These are phyloP conservation scores for Bauhinia variegata DNA, from an alignment of 306 rosid genomes.

Conservation along the genomic window DNA sequence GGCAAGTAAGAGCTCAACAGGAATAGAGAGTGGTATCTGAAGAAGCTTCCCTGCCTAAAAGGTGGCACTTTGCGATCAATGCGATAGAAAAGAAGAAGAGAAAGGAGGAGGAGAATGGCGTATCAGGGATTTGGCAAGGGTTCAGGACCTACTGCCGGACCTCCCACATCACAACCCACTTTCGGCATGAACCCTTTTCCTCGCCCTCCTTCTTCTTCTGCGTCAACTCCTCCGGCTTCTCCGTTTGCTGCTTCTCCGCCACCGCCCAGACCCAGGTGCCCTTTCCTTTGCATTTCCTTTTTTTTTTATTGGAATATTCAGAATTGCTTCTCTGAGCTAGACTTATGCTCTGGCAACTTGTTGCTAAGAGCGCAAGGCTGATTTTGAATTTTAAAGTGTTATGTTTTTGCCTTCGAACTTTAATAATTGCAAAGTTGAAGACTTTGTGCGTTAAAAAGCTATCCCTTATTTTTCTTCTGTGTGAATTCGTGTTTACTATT, in stretches of 20 bases:
- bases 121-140: conserved; percentile 55
- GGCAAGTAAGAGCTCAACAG: neutral
- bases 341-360: neutral
- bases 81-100: conserved; percentile 31
- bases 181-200: conserved; percentile 45
- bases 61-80: neutral
- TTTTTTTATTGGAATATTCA: neutral
- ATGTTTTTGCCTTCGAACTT: neutral
- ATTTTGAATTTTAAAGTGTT: too few species aligned
- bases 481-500: neutral
- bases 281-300: neutral
- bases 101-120: conserved; percentile 33
- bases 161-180: conserved; percentile 39
- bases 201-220: conserved; percentile 41
- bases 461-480: neutral
- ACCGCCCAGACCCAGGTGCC: conserved; percentile 47
- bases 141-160: conserved; percentile 58
- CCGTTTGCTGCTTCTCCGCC: conserved; percentile 19
- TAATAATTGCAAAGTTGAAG: neutral
- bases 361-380: too few species aligned
- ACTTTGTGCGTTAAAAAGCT: neutral
- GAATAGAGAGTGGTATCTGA: neutral
- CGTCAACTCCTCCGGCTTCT: conserved; percentile 25
- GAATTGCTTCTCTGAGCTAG: neutral
- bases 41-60: neutral